Evolutionary conservation across 139 green algal genomes (phyloP).

Genomic region (Nannochloris sp.): DNA sequence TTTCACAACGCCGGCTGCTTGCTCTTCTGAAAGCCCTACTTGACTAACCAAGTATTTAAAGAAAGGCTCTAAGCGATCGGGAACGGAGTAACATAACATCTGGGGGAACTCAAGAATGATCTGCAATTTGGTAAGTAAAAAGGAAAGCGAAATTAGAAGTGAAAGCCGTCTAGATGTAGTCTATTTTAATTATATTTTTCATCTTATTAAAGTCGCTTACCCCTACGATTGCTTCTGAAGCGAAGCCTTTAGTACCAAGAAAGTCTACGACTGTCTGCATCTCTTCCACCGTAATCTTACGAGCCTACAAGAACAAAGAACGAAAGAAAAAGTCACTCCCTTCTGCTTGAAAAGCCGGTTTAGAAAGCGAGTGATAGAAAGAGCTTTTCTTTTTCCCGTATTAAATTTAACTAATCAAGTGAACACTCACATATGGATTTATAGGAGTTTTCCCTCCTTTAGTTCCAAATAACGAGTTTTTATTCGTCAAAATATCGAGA

Average conservation of each 20-base stretch:
- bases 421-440: constrained; percentile 16
- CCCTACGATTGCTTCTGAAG: background rate
- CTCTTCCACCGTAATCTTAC: constrained; percentile 38
- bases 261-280: constrained; percentile 55
- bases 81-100: constrained; percentile 57
- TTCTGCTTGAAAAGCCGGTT: constrained; percentile 3
- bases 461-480: constrained; percentile 57
- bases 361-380: too few species aligned
- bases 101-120: constrained; percentile 56
- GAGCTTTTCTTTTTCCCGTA: too few species aligned
- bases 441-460: constrained; percentile 26
- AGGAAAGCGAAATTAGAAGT: too few species aligned
- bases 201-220: too few species aligned
- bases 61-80: constrained; percentile 48
- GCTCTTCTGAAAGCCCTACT: constrained; percentile 8
- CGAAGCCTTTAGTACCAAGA: background rate
- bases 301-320: too few species aligned
- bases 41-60: constrained; percentile 39
- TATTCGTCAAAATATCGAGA: constrained; percentile 74
- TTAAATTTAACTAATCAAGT: background rate
- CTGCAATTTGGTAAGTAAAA: too few species aligned
- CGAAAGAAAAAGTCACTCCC: constrained; percentile 1
- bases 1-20: constrained; percentile 30
- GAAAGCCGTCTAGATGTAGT: too few species aligned
- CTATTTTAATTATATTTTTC: too few species aligned